Conservation (phyloP, 805 yeast species). For the Spathaspora passalidarum region DNA sequence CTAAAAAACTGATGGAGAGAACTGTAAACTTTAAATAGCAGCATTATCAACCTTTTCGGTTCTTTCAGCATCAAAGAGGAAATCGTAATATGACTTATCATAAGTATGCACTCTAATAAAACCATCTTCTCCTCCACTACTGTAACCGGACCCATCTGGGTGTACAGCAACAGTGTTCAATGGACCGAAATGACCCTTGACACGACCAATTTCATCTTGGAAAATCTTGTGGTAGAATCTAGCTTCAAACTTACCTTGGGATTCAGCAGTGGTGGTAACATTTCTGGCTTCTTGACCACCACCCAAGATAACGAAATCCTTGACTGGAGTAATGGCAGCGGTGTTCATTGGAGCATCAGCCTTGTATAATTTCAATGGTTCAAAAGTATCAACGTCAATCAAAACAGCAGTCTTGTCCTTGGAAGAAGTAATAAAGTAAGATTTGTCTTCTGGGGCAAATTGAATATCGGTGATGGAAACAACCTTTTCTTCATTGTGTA, state of each 20-base stretch:
- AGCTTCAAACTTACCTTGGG: constrained; percentile 96
- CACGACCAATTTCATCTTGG: constrained; percentile 94
- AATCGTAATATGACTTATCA: constrained; percentile 90
- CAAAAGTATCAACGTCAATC: constrained; percentile 73
- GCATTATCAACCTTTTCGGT: constrained; percentile 54
- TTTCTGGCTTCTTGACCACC: constrained; percentile 99
- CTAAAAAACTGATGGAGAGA: not conserved
- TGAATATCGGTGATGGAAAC: constrained; percentile 78
- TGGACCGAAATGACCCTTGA: constrained; percentile 99
- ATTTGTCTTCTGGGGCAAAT: constrained; percentile 71
- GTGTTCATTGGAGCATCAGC: constrained; percentile 95
- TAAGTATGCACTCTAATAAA: constrained; percentile 90
- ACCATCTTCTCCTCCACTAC: constrained; percentile 99
- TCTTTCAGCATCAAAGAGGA: constrained; percentile 87
- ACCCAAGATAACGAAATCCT: constrained; percentile 89
- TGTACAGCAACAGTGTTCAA: constrained; percentile 89
- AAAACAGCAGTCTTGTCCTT: constrained; percentile 85
- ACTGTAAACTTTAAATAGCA: constrained; percentile 14
- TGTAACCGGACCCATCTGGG: constrained; percentile 89
- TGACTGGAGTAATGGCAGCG: constrained; percentile 90
- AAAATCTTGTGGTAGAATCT: constrained; percentile 93
- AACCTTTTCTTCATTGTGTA: constrained; percentile 45
- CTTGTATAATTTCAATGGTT: constrained; percentile 66
- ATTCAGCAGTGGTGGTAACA: constrained; percentile 93
- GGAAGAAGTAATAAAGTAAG: constrained; percentile 89